phyloP scores from a whole-genome alignment of 257 asterid genomes.

The Agastache rugosa region DNA sequence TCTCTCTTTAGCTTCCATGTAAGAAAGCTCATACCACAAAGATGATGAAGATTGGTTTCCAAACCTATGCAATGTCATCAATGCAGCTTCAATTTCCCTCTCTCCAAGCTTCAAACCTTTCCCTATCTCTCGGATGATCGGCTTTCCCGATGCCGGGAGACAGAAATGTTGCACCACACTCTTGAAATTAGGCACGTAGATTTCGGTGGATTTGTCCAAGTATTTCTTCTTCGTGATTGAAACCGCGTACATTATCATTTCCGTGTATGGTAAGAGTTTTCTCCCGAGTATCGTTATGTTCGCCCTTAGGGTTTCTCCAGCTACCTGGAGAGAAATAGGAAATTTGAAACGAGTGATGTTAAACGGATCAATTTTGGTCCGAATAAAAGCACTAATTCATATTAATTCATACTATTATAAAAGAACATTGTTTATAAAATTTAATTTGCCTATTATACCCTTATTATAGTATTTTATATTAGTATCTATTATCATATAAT shows the following conservation, averaged over 20 bases:
- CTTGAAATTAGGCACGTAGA: constrained; percentile 75
- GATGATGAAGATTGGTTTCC: constrained; percentile 77
- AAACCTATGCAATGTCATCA: constrained; percentile 73
- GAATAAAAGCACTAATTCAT: no score
- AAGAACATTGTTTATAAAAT: no score
- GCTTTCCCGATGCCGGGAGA: constrained; percentile 73
- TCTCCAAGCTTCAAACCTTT: constrained; percentile 57
- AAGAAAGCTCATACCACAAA: constrained; percentile 72
- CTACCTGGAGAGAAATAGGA: constrained; percentile 40
- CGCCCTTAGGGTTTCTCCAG: constrained; percentile 69
- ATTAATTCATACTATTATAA: no score
- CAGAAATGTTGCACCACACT: constrained; percentile 77
- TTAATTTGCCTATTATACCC: no score
- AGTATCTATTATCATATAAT: no score
- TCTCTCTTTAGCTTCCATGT: constrained; percentile 74
- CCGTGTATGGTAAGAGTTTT: constrained; percentile 58
- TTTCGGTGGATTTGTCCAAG: constrained; percentile 46
- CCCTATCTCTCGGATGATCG: constrained; percentile 70
- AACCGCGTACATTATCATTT: constrained; percentile 45
- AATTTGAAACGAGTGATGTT: neutral
- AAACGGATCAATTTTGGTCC: no score
- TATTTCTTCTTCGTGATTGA: constrained; percentile 53
- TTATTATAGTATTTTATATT: no score
- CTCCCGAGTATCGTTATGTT: constrained; percentile 63
- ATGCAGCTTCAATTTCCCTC: constrained; percentile 59